Conservation (phyloP, 768 basidiomycete genomes). For the Podaxis carcinomalis region DNA sequence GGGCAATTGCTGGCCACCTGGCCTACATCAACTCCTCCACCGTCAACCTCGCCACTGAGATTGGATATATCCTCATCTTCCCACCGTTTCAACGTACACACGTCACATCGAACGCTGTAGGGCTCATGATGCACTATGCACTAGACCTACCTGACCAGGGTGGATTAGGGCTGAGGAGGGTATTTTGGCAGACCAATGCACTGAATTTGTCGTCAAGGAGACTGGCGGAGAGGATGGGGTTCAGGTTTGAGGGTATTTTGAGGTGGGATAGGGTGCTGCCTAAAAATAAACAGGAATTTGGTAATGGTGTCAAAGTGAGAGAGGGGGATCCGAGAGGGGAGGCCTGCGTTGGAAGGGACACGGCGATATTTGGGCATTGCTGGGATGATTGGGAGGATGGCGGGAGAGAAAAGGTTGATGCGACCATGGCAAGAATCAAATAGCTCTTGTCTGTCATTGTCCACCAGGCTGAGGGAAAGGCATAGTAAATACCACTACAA, state of each 20-base stretch:
- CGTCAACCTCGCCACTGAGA: conserved; percentile 42
- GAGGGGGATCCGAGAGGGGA: conserved; percentile 25
- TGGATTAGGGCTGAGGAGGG: conserved; percentile 54
- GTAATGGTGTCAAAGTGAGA: conserved; percentile 31
- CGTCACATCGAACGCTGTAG: conserved; percentile 51
- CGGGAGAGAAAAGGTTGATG: conserved; percentile 25
- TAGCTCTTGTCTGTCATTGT: background rate
- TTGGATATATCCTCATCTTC: conserved; percentile 50
- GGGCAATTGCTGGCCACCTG: conserved; percentile 47
- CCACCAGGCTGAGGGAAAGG: no score
- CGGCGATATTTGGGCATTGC: conserved; percentile 39
- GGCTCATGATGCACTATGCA: conserved; percentile 45
- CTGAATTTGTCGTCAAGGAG: conserved; percentile 43
- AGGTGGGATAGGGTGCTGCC: conserved; percentile 53
- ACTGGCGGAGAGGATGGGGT: conserved; percentile 57
- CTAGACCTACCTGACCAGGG: conserved; percentile 32
- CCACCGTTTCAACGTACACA: conserved; percentile 63
- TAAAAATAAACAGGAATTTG: conserved; percentile 28
- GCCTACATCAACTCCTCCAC: conserved; percentile 44
- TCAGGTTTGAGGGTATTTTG: conserved; percentile 46
- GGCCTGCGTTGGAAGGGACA: conserved; percentile 34
- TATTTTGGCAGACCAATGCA: conserved; percentile 56
- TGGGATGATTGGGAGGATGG: conserved; percentile 55
- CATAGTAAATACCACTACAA: no score
- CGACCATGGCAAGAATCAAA: conserved; percentile 24